These are phyloP conservation scores for Musa beccarii DNA, from an alignment of 176 grass and related monocot genomes.

Conservation along the genomic window DNA sequence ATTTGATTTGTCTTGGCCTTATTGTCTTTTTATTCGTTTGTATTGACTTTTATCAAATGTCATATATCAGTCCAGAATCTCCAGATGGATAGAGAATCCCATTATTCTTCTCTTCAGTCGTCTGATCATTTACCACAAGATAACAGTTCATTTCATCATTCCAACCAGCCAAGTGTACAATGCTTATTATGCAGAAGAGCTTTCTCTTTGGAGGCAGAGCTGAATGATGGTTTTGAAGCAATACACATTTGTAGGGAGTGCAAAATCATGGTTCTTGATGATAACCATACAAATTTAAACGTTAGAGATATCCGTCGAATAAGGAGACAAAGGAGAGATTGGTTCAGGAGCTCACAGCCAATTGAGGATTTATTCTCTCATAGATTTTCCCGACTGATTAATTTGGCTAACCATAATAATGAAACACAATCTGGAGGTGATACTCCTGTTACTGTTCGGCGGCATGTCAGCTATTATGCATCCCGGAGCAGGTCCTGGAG, in stretches of 20 bases:
- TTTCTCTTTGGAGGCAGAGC: constrained; percentile 55
- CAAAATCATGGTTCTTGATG: constrained; percentile 38
- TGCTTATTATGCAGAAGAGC: constrained; percentile 71
- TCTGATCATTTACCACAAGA: constrained; percentile 1
- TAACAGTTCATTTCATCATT: constrained; percentile 5
- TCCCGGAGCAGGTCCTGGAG: constrained; percentile 45
- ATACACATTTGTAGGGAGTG: constrained; percentile 74
- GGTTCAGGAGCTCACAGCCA: constrained; percentile 26
- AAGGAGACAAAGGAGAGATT: constrained; percentile 24
- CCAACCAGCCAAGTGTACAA: constrained; percentile 31
- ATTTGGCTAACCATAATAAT: constrained; percentile 53
- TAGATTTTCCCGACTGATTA: constrained; percentile 54
- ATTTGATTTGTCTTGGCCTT: not conserved
- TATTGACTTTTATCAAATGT: not conserved
- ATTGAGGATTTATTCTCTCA: constrained; percentile 51
- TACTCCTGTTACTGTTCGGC: constrained; percentile 14
- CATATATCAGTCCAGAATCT: not conserved
- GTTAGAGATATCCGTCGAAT: constrained; percentile 20
- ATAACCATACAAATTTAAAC: constrained; percentile 21
- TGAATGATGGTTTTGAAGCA: constrained; percentile 65
- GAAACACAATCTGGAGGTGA: constrained; percentile 28
- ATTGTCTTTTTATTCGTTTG: not conserved
- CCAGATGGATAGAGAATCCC: constrained; percentile 7
- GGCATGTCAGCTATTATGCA: constrained; percentile 23
- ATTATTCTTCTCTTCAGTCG: not conserved